These are phyloP conservation scores for Fraxinus platypoda DNA, from an alignment of 305 asterid species.

Conservation along the genomic window DNA sequence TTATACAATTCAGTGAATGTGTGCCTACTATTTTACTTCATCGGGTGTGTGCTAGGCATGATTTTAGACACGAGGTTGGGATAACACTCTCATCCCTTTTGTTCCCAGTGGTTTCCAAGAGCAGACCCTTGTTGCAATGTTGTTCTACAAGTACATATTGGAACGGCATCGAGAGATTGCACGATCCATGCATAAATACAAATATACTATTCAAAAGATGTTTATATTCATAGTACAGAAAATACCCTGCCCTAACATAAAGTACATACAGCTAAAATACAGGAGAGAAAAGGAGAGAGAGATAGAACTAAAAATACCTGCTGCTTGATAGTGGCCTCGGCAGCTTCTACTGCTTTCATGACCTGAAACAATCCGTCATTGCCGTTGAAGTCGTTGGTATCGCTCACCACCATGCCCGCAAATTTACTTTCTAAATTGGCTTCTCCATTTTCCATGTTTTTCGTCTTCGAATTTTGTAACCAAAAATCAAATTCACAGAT, in stretches of 20 bases:
- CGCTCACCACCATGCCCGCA: constrained; percentile 54
- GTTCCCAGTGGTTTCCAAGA: neutral
- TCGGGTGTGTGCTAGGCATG: neutral
- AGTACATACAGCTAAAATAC: neutral
- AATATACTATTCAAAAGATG: neutral
- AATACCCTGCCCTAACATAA: neutral
- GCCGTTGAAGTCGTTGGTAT: constrained; percentile 42
- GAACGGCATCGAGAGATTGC: neutral
- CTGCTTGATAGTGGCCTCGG: constrained; percentile 85
- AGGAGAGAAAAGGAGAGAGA: neutral
- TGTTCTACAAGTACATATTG: neutral
- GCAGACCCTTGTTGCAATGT: neutral
- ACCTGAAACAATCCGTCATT: constrained; percentile 85
- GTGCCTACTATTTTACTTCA: neutral
- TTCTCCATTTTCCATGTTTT: constrained; percentile 70
- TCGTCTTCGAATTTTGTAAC: neutral
- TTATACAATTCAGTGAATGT: neutral
- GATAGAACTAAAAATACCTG: constrained; percentile 48
- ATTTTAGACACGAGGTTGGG: neutral
- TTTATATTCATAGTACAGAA: neutral
- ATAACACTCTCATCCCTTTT: neutral
- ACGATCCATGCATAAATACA: neutral
- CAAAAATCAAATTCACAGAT: neutral
- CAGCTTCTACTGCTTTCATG: constrained; percentile 96
- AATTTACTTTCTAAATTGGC: constrained; percentile 50